phyloP scores from a whole-genome alignment of 2,329 filamentous ascomycete species.

The Paracamarosporium sp. region DNA sequence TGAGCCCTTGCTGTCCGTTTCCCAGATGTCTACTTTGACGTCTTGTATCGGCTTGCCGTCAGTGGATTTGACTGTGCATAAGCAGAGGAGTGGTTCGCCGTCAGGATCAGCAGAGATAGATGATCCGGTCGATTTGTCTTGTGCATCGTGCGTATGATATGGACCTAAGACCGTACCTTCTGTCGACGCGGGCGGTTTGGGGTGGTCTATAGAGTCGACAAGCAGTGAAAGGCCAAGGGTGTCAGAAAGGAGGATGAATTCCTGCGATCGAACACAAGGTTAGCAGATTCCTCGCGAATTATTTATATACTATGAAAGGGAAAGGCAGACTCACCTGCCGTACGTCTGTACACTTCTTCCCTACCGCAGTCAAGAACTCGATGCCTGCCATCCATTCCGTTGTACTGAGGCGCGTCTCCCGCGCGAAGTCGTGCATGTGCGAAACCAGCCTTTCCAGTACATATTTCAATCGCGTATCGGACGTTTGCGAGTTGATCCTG shows the following conservation, averaged over 20 bases:
- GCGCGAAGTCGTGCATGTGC: conserved; percentile 82
- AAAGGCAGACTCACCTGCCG: conserved; percentile 62
- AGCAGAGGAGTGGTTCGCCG: conserved; percentile 73
- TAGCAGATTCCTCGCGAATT: not conserved
- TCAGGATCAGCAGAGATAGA: conserved; percentile 72
- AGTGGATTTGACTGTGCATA: conserved; percentile 75
- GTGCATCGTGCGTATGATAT: conserved; percentile 82
- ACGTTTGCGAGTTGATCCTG: conserved; percentile 74
- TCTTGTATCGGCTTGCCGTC: conserved; percentile 66
- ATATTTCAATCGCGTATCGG: conserved; percentile 71
- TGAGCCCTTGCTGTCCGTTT: conserved; percentile 79
- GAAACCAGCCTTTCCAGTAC: conserved; percentile 76
- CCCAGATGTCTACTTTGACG: conserved; percentile 83
- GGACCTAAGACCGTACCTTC: conserved; percentile 83
- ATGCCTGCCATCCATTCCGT: conserved; percentile 80
- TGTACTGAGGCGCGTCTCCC: conserved; percentile 77
- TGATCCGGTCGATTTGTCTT: conserved; percentile 62
- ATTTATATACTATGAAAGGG: not conserved
- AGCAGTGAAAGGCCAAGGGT: conserved; percentile 80
- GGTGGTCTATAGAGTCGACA: conserved; percentile 83
- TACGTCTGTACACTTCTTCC: conserved; percentile 76
- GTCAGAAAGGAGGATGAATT: conserved; percentile 85
- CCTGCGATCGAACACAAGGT: conserved; percentile 49
- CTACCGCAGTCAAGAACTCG: conserved; percentile 73
- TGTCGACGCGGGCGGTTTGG: conserved; percentile 72